Conservation (phyloP, 306 rosid species). For the Bauhinia variegata region DNA sequence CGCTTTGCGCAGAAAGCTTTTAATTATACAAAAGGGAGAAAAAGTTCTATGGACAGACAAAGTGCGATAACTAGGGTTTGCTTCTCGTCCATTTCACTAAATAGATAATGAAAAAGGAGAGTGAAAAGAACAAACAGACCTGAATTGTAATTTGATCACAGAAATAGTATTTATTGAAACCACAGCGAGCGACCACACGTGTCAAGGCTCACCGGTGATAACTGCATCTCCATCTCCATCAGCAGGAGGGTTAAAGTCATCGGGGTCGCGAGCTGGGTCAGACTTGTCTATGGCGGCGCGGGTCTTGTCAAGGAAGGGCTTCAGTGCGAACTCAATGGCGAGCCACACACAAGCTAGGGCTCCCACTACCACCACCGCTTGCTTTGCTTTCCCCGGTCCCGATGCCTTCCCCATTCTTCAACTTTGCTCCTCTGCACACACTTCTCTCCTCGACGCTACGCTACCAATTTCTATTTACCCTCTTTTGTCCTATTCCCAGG, state of each 20-base stretch:
- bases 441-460: neutral
- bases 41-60: too few relatives aligned
- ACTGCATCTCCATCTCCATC: too few relatives aligned
- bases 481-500: neutral
- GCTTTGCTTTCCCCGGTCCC: conserved; percentile 47
- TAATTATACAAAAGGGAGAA: too few relatives aligned
- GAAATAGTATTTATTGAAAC: too few relatives aligned
- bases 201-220: neutral
- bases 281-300: conserved; percentile 69
- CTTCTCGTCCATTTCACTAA: too few relatives aligned
- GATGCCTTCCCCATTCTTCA: conserved; percentile 52
- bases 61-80: too few relatives aligned
- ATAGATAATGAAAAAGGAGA: too few relatives aligned
- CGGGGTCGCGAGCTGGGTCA: conserved; percentile 79
- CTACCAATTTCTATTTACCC: neutral
- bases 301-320: conserved; percentile 66
- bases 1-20: too few relatives aligned
- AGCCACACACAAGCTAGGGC: conserved; percentile 81
- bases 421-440: neutral
- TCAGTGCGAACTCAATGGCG: conserved; percentile 76
- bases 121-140: too few relatives aligned
- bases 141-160: too few relatives aligned
- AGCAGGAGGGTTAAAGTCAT: conserved; percentile 44
- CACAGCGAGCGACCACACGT: too few relatives aligned
- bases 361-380: conserved; percentile 68